These are phyloP conservation scores for Chaetoceros muelleri DNA, from an alignment of 108 stramenopile genomes.

Conservation along the genomic window DNA sequence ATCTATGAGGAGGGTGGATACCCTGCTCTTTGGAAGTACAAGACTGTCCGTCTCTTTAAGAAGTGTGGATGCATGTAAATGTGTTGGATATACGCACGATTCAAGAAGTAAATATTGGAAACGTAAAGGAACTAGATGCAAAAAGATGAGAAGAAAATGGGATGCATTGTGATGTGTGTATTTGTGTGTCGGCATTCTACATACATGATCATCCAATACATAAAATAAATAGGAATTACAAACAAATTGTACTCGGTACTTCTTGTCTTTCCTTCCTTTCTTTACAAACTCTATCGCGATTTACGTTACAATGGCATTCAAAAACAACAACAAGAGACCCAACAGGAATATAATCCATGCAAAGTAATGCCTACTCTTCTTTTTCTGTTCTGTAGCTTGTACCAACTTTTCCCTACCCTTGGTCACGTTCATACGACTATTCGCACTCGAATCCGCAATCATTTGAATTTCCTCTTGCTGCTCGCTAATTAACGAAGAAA, in stretches of 20 bases:
- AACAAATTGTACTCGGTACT: no score
- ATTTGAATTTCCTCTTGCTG: constrained; percentile 66
- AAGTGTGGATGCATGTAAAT: no score
- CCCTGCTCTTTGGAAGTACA: constrained; percentile 14
- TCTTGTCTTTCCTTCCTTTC: neutral
- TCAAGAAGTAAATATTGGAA: no score
- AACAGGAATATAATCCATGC: constrained; percentile 52
- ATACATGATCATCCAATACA: no score
- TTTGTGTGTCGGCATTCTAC: no score
- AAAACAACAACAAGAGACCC: constrained; percentile 54
- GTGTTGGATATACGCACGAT: no score
- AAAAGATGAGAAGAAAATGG: no score
- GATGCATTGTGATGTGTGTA: no score
- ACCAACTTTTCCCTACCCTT: constrained; percentile 72
- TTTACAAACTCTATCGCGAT: no score
- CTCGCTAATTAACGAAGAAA: constrained; percentile 61
- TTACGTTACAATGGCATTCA: constrained; percentile 54
- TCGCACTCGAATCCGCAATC: constrained; percentile 53
- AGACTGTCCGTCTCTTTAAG: no score
- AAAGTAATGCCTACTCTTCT: constrained; percentile 64
- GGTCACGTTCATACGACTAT: constrained; percentile 64
- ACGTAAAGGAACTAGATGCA: no score
- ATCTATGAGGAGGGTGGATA: constrained; percentile 16
- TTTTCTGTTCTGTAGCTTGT: constrained; percentile 57
- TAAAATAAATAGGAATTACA: no score